Evolutionary conservation across 768 basidiomycete species (phyloP).

Genomic region (Suillus americanus): DNA sequence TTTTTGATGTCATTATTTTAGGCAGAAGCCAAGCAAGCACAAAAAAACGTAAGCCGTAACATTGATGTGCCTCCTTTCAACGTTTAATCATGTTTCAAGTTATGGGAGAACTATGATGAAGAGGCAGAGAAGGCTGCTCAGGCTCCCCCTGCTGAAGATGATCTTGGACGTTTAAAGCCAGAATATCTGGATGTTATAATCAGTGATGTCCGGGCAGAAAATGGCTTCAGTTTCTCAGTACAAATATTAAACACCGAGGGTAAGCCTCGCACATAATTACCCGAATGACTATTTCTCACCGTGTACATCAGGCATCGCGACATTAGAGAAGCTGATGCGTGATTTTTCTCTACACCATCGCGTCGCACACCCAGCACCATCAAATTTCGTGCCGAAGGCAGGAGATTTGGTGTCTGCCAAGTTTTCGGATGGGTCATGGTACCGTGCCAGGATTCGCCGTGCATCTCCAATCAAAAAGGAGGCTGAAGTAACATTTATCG

Average conservation of each 20-base stretch:
- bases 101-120: conserved; percentile 86
- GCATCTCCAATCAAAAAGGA: conserved; percentile 89
- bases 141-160: conserved; percentile 42
- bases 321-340: conserved; percentile 90
- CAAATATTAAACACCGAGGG: conserved; percentile 93
- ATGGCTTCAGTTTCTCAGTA: conserved; percentile 85
- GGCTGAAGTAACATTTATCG: conserved; percentile 93
- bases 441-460: conserved; percentile 88
- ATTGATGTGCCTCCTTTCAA: neutral
- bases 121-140: conserved; percentile 60
- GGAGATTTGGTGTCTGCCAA: conserved; percentile 94
- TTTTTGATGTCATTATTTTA: conserved; percentile 26
- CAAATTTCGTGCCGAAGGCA: conserved; percentile 76
- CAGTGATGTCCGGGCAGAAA: conserved; percentile 75
- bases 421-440: conserved; percentile 94
- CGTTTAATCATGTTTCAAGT: conserved; percentile 40
- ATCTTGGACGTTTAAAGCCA: conserved; percentile 59
- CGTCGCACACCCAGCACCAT: conserved; percentile 49
- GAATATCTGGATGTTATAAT: conserved; percentile 94
- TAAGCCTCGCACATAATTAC: conserved; percentile 27
- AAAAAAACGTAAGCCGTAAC: conserved; percentile 63
- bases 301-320: conserved; percentile 69
- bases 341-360: conserved; percentile 90
- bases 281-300: conserved; percentile 7
- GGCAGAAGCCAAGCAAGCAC: conserved; percentile 80